Evolutionary conservation across 78 protist species (phyloP), one percentile per base, ranked within the genome.

Genomic region (Fonticula alba): DNA sequence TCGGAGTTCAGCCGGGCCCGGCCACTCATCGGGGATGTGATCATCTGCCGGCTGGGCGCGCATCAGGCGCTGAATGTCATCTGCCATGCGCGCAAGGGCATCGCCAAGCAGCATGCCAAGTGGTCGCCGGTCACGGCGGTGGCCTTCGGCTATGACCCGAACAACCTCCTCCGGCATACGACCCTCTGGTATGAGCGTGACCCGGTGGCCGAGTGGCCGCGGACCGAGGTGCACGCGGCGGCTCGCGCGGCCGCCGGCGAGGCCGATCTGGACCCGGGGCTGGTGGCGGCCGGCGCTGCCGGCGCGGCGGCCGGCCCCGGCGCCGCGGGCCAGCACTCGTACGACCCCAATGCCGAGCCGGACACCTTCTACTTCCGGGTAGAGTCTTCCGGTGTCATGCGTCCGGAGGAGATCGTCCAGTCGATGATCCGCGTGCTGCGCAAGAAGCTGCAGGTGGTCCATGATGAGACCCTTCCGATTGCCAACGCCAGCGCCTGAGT

Each of bases 41-140:
- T 84, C 14, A 76, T 88, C 50, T 78, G 61, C 41, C 83, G 85
- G 68, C 26, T 88, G 41, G 60, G 63, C 27, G 38, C 15, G 38
- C 72, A 74, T 2, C 95, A 88, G 64, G 82, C 71, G 51, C 38
- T 88, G 17, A 46, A 46, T 17, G 6, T 84, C 24, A 1, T 2
- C 33, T 67, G 76, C 6, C 0, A 14, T 22, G 82, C 82, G 0
- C 51, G 54, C 29, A 38, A 72, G 69, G 92, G 94, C 33, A 70
- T 84, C 5, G 94, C 90, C 46, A 88, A 88, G 69, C 87, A 75
- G 60, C 94, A 90, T 43, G 86, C 92, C 24, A 85, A 83, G 66
- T 90, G 87, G 82, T 49, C 43, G 35, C 91, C 95, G 7, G 55
- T 67, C 6, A 46, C 81, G 17, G 78, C 82, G 5, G 74, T 80